Conservation (phyloP, 1,139 yeast species). For the Taphrina pruni region DNA sequence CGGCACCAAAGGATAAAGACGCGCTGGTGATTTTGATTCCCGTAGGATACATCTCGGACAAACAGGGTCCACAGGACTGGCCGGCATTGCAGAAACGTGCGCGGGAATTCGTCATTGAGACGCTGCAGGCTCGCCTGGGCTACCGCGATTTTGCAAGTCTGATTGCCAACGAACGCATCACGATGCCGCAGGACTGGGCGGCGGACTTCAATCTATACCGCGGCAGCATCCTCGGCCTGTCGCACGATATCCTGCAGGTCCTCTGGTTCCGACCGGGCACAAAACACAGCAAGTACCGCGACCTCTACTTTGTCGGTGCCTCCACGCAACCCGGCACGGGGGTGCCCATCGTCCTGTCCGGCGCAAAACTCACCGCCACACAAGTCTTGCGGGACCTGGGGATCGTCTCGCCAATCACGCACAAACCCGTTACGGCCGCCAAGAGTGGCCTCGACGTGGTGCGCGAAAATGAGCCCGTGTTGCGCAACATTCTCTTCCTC, state of each 20-base stretch:
- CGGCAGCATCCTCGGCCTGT: conserved; percentile 40
- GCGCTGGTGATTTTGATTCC: conserved; percentile 37
- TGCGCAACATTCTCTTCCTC: conserved; percentile 27
- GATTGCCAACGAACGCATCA: conserved; percentile 32
- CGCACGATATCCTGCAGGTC: conserved; percentile 41
- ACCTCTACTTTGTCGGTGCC: conserved; percentile 42
- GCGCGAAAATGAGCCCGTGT: conserved; percentile 24
- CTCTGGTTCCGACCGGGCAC: conserved; percentile 41
- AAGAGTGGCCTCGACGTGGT: conserved; percentile 37
- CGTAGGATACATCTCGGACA: conserved; percentile 42
- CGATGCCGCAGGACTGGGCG: conserved; percentile 39
- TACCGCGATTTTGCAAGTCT: conserved; percentile 20
- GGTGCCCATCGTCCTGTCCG: conserved; percentile 40
- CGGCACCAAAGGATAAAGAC: conserved; percentile 39
- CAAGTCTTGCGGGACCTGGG: conserved; percentile 34
- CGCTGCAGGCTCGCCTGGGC: conserved; percentile 35
- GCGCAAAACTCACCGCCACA: conserved; percentile 37
- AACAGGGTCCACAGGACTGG: conserved; percentile 39
- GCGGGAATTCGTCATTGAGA: conserved; percentile 31
- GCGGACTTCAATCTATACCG: conserved; percentile 37
- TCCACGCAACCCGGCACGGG: conserved; percentile 42
- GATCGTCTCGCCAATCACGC: conserved; percentile 20
- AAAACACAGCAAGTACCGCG: conserved; percentile 23
- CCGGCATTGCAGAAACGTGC: conserved; percentile 28
- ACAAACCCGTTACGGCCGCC: conserved; percentile 1